Evolutionary conservation across 2,329 filamentous ascomycete genomes (phyloP).

Genomic region (Ophiostoma tasmaniense): DNA sequence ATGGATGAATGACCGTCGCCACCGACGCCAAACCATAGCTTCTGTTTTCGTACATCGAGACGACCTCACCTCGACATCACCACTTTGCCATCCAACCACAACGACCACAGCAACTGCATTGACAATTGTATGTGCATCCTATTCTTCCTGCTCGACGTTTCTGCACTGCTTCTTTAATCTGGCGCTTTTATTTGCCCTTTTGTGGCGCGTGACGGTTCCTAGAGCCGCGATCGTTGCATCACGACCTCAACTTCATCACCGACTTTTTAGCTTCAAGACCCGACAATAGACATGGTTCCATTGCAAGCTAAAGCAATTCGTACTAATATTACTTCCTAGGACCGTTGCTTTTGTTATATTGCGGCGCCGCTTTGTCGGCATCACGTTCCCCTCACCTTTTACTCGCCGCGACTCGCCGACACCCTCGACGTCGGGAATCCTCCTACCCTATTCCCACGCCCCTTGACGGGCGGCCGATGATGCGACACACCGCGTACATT

Average conservation of each 20-base stretch:
- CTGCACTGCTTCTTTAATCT: too few species aligned
- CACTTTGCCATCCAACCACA: not conserved
- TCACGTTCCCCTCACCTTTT: not conserved
- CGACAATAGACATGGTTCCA: not conserved
- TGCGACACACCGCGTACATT: conserved; percentile 18
- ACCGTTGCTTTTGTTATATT: not conserved
- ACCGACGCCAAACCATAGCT: not conserved
- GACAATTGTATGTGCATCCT: not conserved
- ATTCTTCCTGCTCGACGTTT: too few species aligned
- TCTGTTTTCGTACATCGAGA: conserved; percentile 4
- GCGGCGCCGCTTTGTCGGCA: not conserved
- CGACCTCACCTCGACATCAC: not conserved
- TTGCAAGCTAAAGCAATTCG: too few species aligned
- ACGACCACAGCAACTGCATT: not conserved
- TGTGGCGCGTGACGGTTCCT: not conserved
- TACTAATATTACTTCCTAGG: not conserved
- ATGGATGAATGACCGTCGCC: not conserved
- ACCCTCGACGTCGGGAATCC: not conserved
- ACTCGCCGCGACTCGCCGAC: not conserved
- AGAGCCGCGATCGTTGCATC: conserved; percentile 2
- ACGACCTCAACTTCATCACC: not conserved
- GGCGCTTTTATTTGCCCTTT: not conserved
- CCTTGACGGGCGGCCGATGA: conserved; percentile 15
- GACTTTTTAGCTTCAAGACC: not conserved
- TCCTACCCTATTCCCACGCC: not conserved